Evolutionary conservation across 495 filamentous ascomycete genomes (phyloP), one percentile per base, ranked within the genome.

Genomic region (Penicillium samsonianum): DNA sequence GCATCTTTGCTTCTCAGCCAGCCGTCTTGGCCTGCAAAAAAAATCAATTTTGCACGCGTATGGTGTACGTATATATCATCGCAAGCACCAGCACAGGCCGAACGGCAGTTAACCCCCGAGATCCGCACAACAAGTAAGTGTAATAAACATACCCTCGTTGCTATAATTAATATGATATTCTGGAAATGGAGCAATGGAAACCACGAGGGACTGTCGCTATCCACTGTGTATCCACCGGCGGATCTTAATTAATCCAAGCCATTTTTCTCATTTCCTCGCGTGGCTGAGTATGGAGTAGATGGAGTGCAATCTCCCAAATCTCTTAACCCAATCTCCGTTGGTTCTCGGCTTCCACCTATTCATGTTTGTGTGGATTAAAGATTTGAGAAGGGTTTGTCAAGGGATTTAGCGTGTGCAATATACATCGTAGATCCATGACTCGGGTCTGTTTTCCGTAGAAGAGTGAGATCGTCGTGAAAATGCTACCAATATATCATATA

Each of bases 161-260:
- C 14, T 37, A n/a, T n/a, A 10, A 20, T 35, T 51, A 50, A 41
- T 45, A 23, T n/a, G n/a, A 57, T 55, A 50, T 60, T 58, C 53
- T 60, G 31, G 47, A 53, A 46, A 51, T 17, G n/a, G 41, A 43
- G 49, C 37, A 40, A 38, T 56, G 33, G 49, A 59, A 57, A 58
- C 47, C 60, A 56, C 57, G 60, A 66, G 58, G 58, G 52, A 65
- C 58, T 60, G 58, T 58, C 38, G 35, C 62, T 57, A n/a, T 65
- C 62, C 62, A 67, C 65, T 23, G 1, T 5, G 16, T 30, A 53
- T 38, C 65, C 65, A 62, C 62, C 40, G n/a, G 56, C 53, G 61
- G 65, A 67, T 67, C 65, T 62, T 57, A 64, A 60, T 55, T 50
- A 48, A 47, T 55, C 46, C 37, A 51, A 40, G 28, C 37, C 55